phyloP scores from a whole-genome alignment of 1,139 yeast species.

The Blastobotrys capitulatus region DNA sequence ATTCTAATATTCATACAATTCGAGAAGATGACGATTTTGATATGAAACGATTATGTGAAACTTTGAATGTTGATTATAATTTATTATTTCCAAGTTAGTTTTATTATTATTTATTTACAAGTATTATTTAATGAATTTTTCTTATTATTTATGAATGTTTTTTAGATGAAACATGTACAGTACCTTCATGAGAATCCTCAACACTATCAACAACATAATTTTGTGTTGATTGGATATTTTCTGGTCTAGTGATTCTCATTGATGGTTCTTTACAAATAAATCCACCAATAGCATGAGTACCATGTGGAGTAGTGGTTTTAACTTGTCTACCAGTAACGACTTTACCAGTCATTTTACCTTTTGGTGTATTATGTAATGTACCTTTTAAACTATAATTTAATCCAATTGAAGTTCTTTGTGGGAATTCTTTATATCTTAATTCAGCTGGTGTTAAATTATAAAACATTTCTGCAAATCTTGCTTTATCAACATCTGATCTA shows the following conservation, averaged over 20 bases:
- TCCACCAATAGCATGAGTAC: slow-evolving; percentile 71
- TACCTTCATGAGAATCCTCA: background rate
- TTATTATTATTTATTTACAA: background rate
- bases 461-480: slow-evolving; percentile 2
- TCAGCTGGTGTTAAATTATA: background rate
- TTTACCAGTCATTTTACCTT: slow-evolving; percentile 57
- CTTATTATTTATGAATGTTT: background rate
- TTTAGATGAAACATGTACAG: background rate
- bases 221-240: background rate
- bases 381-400: slow-evolving; percentile 58
- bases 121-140: background rate
- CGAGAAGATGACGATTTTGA: slow-evolving; percentile 33
- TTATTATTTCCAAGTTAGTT: slow-evolving; percentile 33
- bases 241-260: background rate
- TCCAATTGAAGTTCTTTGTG: slow-evolving; percentile 23
- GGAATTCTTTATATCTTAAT: background rate
- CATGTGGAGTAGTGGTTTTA: slow-evolving; percentile 30
- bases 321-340: slow-evolving; percentile 70
- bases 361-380: slow-evolving; percentile 65
- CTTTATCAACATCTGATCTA: slow-evolving; percentile 4
- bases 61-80: slow-evolving; percentile 38
- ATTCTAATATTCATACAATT: slow-evolving; percentile 20
- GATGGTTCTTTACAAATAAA: slow-evolving; percentile 37
- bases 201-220: slow-evolving; percentile 1
- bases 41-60: slow-evolving; percentile 39